Base-by-base conservation (phyloP, 2,329 filamentous ascomycete genomes). In the Basipetospora chlamydospora region DNA sequence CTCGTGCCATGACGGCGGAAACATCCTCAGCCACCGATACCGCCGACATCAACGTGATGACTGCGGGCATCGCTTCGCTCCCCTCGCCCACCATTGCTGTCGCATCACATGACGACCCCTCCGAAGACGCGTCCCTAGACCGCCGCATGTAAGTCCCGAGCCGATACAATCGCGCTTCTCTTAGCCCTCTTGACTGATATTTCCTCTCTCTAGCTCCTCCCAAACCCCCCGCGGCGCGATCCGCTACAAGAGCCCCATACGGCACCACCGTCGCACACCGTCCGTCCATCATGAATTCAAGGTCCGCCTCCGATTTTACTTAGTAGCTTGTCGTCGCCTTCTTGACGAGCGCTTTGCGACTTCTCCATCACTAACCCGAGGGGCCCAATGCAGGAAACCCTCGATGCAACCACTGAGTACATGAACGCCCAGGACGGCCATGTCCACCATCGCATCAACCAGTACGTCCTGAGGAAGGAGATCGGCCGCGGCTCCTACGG, bases 401-500 rank as follows among this genome's bases (percentile, higher is more conserved):
- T 94, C 49, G 80, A 95, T 64, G 88, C 88, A 38, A 77, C 76
- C 41, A 87, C 85, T 21, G 77, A 90, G 52, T 93, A 92, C 57
- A 79, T 73, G 42, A 90, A 79, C 49, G 87, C 86, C 54, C 80
- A 88, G 47, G 85, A 94, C 50, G 86, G 86, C 18, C 71, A 67
- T 35, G 77, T 80, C 3, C 77, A 92, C 51, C 84, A 92, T 52
- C 73, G 77, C 40, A 88, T 96, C 61, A 96, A 96, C 55, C 88
- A 96, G 59, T 98, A 96, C 56, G 68, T 80, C 40, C 90, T 98
- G 51, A 78, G 81, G 55, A 81, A 93, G 54, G 88, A 96, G 64
- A 95, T 98, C 48, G 90, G 90, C n/a, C 71, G 86, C 44, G 90
- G 90, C 13, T 96, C 88, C 0, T 98, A 93, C 55, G 90, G 90